Percentiles rank a stretch among this genome's conserved stretches.
Evolutionary conservation across 768 basidiomycete species (phyloP).

Genomic region (Pleurotus cornucopiae): DNA sequence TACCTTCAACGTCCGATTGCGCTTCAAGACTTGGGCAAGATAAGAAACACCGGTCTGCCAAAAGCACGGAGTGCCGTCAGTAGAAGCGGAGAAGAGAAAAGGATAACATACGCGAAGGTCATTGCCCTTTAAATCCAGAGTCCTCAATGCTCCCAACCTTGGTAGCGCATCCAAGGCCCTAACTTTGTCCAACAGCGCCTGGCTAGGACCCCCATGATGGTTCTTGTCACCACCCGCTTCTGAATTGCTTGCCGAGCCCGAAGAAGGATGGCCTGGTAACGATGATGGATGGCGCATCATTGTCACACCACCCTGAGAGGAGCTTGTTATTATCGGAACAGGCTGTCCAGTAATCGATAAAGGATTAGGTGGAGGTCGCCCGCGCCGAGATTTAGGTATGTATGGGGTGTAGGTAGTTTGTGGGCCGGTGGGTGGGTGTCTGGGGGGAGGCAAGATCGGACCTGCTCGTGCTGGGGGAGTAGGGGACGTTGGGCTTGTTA

Average conservation of each 20-base stretch:
- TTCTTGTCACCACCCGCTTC: slow-evolving; percentile 1
- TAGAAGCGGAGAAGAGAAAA: neutral
- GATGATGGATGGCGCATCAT: slow-evolving; percentile 33
- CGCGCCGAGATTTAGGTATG: slow-evolving; percentile 62
- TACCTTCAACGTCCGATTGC: slow-evolving; percentile 92
- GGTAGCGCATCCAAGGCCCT: slow-evolving; percentile 86
- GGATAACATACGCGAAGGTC: slow-evolving; percentile 72
- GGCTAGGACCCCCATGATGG: slow-evolving; percentile 54
- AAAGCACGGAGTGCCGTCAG: slow-evolving; percentile 17
- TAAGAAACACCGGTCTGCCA: slow-evolving; percentile 75
- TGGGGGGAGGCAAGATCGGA: slow-evolving; percentile 32
- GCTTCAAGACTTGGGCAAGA: slow-evolving; percentile 91
- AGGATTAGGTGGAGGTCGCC: slow-evolving; percentile 34
- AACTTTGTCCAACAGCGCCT: slow-evolving; percentile 82
- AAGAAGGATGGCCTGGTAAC: slow-evolving; percentile 15
- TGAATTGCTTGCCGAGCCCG: slow-evolving; percentile 12
- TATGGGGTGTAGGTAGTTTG: slow-evolving; percentile 85
- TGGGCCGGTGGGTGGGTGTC: slow-evolving; percentile 41
- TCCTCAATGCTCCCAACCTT: slow-evolving; percentile 78
- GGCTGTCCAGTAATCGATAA: slow-evolving; percentile 40
- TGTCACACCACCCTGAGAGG: slow-evolving; percentile 49
- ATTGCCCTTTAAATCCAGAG: slow-evolving; percentile 88
- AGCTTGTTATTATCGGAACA: slow-evolving; percentile 69
- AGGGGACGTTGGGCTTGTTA: slow-evolving; percentile 23
- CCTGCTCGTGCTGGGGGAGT: slow-evolving; percentile 26